Base-by-base conservation (phyloP, 176 grass and related monocot species). In the Oryza glaberrima region DNA sequence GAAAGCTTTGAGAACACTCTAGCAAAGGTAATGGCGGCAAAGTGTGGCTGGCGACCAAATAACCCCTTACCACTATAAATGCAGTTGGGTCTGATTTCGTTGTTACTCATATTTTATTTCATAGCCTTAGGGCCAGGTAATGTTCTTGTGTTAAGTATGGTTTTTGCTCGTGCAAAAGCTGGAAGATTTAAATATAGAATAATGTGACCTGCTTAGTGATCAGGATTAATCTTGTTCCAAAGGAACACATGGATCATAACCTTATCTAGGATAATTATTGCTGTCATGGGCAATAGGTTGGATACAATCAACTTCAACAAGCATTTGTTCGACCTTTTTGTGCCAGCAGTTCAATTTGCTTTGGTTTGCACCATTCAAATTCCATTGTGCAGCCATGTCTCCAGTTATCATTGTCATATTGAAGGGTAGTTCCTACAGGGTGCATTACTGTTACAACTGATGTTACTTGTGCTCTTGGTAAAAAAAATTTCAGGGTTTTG, bases 1-100 rank as follows among this genome's bases (percentile, higher is more conserved):
- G 91, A 87, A 87, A 98, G 96, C 75, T 98, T 98, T 58, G 96
- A 94, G 88, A 98, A 92, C 52, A 98, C 96, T 65, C 87, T 98
- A 54, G 85, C 87, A 76, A 98, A 98, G 96, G 96, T 98, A 34
- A 44, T 44, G 43, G 43, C 3, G 43, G 43, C 43, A 44, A 44
- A 44, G 43, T 44, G 43, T 44, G 43, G 43, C 9, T 44, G 43
- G 2, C 2, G 9, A 44, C 43, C 9, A 44, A 44, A 44, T 10
- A 44, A 44, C 43, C 43, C 43, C 9, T 44, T 0, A 10, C 10
- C 19, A 77, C 26, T 48, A 23, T 85, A 28, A 34, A 69, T 54
- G 32, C n/a, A 28, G 1, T 74, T 69, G 69, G 13, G 56, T 65
- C 26, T n/a, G 83, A 65, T 54, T 70, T 20, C 72, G 38, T 51